A percentile compares a stretch with the other conserved stretches of the same genome.
phyloP scores from a whole-genome alignment of 192 early-diverging fungal species.

The Rhizophlyctis rosea region DNA sequence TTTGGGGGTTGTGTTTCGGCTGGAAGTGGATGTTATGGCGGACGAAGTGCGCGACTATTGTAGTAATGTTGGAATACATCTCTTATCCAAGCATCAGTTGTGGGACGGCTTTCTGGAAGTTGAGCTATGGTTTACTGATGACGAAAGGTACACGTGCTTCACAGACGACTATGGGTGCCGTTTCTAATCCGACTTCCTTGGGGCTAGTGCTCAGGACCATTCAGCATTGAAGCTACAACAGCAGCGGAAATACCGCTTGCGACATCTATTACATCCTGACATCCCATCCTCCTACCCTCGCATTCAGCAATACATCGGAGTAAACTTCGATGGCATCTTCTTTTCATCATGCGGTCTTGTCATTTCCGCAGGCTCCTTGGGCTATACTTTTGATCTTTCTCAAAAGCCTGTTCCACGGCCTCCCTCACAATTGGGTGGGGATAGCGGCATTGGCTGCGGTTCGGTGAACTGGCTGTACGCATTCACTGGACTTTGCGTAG shows the following conservation, averaged over 20 bases:
- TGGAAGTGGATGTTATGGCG: slow-evolving; percentile 8
- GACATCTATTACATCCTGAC: not conserved
- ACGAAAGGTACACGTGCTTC: slow-evolving; percentile 7
- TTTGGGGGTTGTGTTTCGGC: slow-evolving; percentile 5
- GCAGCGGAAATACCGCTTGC: slow-evolving; percentile 10
- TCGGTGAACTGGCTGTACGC: too few relatives aligned
- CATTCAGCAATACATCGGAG: slow-evolving; percentile 12
- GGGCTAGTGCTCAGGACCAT: not conserved
- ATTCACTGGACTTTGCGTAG: too few relatives aligned
- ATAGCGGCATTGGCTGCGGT: too few relatives aligned
- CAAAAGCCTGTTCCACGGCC: too few relatives aligned
- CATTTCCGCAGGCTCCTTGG: not conserved
- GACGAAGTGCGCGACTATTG: not conserved
- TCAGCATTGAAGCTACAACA: slow-evolving; percentile 6
- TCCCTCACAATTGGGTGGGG: too few relatives aligned
- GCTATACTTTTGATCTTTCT: not conserved
- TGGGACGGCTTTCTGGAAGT: slow-evolving; percentile 14
- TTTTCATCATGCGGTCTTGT: not conserved
- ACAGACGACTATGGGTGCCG: not conserved
- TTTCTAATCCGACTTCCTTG: not conserved
- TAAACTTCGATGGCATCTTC: slow-evolving; percentile 8
- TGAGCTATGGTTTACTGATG: slow-evolving; percentile 19
- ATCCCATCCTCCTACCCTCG: not conserved
- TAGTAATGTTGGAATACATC: too few relatives aligned
- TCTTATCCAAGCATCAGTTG: too few relatives aligned